phyloP scores from a whole-genome alignment of 805 yeast species.

The Phaffomyces thermotolerans region DNA sequence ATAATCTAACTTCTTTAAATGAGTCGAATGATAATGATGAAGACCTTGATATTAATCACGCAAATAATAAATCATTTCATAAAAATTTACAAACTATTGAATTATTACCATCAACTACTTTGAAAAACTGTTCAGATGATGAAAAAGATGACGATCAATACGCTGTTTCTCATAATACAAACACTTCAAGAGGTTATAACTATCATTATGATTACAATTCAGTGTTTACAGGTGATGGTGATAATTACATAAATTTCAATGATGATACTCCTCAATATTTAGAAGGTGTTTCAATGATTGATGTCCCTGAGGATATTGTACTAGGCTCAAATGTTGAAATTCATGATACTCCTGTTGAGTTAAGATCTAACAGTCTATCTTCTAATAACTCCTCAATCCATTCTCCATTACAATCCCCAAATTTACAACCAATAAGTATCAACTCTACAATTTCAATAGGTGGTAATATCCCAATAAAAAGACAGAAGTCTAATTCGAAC shows the following conservation, averaged over 20 bases:
- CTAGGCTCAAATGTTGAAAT: slow-evolving; percentile 20
- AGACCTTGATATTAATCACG: neutral
- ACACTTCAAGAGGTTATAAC: slow-evolving; percentile 67
- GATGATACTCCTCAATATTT: slow-evolving; percentile 19
- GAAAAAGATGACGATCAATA: slow-evolving; percentile 35
- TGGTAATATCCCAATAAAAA: neutral
- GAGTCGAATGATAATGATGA: neutral
- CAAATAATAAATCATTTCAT: too few species aligned
- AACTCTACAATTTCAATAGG: too few species aligned
- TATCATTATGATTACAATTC: slow-evolving; percentile 70
- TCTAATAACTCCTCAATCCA: neutral
- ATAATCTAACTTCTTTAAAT: slow-evolving; percentile 5
- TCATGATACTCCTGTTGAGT: neutral
- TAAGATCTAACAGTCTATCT: too few species aligned
- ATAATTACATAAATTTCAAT: slow-evolving; percentile 10
- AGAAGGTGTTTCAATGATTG: slow-evolving; percentile 23
- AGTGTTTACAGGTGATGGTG: slow-evolving; percentile 49
- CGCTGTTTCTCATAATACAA: slow-evolving; percentile 65
- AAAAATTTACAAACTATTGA: slow-evolving; percentile 51
- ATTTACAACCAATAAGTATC: neutral
- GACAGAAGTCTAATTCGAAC: neutral
- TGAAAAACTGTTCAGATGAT: slow-evolving; percentile 69
- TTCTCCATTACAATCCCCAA: slow-evolving; percentile 5
- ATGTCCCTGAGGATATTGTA: slow-evolving; percentile 24
- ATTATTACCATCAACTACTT: slow-evolving; percentile 75